Evolutionary conservation across 768 basidiomycete species (phyloP).

Genomic region (Postia placenta): DNA sequence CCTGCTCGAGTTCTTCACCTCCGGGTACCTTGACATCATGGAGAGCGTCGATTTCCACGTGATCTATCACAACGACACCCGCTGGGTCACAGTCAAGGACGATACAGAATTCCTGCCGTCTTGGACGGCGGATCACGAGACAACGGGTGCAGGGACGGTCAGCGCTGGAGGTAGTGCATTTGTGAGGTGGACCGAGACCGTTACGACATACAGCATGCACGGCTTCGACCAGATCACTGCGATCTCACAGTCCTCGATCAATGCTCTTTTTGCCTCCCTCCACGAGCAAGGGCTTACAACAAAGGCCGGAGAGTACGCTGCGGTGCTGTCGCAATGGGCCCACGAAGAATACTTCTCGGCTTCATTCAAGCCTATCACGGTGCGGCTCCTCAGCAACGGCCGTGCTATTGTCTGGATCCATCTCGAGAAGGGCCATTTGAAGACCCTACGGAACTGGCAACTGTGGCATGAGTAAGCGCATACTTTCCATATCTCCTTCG

Average conservation of each 20-base stretch:
- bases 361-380: slow-evolving; percentile 17
- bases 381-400: slow-evolving; percentile 20
- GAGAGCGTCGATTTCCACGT: slow-evolving; percentile 18
- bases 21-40: slow-evolving; percentile 22
- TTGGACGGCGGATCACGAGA: neutral
- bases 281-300: slow-evolving; percentile 9
- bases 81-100: slow-evolving; percentile 3
- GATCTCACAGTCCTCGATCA: slow-evolving; percentile 23
- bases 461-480: slow-evolving; percentile 10
- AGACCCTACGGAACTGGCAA: slow-evolving; percentile 13
- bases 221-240: slow-evolving; percentile 24
- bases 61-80: slow-evolving; percentile 13
- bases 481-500: neutral
- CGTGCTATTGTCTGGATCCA: slow-evolving; percentile 21
- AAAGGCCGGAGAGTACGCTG: slow-evolving; percentile 7
- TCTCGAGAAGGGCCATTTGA: slow-evolving; percentile 17
- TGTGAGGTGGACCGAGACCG: slow-evolving; percentile 16
- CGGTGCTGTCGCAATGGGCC: slow-evolving; percentile 10
- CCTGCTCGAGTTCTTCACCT: slow-evolving; percentile 18
- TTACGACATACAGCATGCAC: slow-evolving; percentile 14
- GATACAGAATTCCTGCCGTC: neutral
- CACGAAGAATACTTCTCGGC: slow-evolving; percentile 17
- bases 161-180: too few relatives aligned
- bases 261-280: slow-evolving; percentile 16
- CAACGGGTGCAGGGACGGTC: slow-evolving; percentile 1